Base-by-base conservation (phyloP, 2,329 filamentous ascomycete species). In the Epichloe hybrida region DNA sequence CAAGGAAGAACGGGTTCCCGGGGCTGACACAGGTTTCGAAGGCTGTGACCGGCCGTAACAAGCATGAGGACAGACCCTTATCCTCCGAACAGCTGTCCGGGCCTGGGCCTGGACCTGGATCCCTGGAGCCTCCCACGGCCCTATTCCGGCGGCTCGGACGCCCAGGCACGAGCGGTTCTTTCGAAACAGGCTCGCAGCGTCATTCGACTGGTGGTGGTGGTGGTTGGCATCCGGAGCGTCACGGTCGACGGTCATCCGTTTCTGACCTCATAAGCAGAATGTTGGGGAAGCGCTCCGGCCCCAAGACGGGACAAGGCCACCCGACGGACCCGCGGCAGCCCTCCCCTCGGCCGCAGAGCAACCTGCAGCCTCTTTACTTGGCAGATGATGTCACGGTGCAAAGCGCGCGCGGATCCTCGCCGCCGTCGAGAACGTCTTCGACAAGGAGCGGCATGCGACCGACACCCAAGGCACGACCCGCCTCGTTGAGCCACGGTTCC, bases 1-100 rank as follows among this genome's bases (percentile, higher is more conserved):
- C 56, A 4, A 52, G 55, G 13, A 76, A 72, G 61, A 75, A 72
- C 54, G 65, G 73, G 12, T 72, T 77, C 52, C 75, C 74, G 0
- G 68, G 63, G 20, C 57, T 68, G 12, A 50, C 59, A 21, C 60
- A 61, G 27, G 57, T 57, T 12, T 56, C 72, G 35, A 44, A 44
- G 13, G 35, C 40, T 12, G 13, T 51, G 12, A 27, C 31, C 20
- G 41, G 43, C 20, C 48, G 43, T 9, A 42, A 37, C n/a, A 53
- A 46, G 20, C 40, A 46, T 3, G 38, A 41, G 12, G 40, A 43
- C 12, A 36, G 38, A 17, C 20, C 20, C 6, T 11, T 27, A 1
- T 38, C 48, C 9, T 8, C 35, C 3, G 48, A 45, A 12, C 21
- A 21, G 11, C 57, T 49, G n/a, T 54, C 55, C 2, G 17, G 17